phyloP scores from a whole-genome alignment of 768 basidiomycete genomes.

The Polyporus arcularius region DNA sequence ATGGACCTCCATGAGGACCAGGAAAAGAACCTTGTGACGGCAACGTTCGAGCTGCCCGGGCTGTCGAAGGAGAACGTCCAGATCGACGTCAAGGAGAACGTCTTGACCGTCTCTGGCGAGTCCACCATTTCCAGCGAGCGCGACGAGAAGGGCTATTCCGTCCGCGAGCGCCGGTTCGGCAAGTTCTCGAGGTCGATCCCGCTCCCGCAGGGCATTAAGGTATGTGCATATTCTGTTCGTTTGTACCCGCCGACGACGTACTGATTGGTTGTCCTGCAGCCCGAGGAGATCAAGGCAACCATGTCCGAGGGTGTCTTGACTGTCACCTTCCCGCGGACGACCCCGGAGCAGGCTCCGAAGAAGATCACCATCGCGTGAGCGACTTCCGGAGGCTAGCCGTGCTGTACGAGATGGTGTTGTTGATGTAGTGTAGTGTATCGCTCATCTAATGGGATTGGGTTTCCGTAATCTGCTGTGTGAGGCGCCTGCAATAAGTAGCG shows the following conservation, averaged over 20 bases:
- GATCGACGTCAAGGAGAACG: constrained; percentile 51
- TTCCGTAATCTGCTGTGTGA: neutral
- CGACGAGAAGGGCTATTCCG: constrained; percentile 36
- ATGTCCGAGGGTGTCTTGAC: constrained; percentile 50
- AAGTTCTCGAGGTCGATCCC: constrained; percentile 28
- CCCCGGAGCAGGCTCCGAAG: constrained; percentile 44
- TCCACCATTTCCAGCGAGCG: constrained; percentile 34
- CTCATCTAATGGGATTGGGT: neutral
- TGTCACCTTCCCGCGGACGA: constrained; percentile 49
- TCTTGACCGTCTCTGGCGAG: constrained; percentile 54
- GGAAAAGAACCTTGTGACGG: constrained; percentile 49
- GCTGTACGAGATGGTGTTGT: constrained; percentile 1
- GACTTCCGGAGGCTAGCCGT: neutral
- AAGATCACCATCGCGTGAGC: constrained; percentile 38
- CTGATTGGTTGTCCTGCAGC: constrained; percentile 16
- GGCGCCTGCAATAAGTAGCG: too few species aligned
- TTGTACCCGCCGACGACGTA: too few species aligned
- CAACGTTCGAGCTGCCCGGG: too few species aligned
- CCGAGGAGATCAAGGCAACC: constrained; percentile 39
- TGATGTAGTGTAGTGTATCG: neutral
- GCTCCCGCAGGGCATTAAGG: constrained; percentile 31
- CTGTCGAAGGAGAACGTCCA: constrained; percentile 48
- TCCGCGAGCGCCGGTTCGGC: constrained; percentile 33
- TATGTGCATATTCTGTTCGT: constrained; percentile 1
- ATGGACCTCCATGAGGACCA: constrained; percentile 44